These are phyloP conservation scores for Gentiana straminea DNA, from an alignment of 257 asterid genomes.

Conservation along the genomic window DNA sequence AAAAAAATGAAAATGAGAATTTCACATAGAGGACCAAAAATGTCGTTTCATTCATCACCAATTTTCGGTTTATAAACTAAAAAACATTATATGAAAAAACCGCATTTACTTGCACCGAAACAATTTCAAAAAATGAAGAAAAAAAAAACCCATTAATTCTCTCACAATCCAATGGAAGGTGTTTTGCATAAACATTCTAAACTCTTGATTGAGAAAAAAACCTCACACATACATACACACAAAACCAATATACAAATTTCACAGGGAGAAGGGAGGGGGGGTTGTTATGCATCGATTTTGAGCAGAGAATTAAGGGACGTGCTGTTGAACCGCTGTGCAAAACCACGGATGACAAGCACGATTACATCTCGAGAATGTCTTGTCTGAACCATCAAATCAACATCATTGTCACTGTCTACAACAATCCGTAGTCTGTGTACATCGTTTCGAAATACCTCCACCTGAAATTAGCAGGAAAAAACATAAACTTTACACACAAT, in stretches of 20 bases:
- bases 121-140: too few species aligned
- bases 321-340: slow-evolving; percentile 90
- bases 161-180: background rate
- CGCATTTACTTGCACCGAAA: too few species aligned
- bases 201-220: background rate
- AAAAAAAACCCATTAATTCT: too few species aligned
- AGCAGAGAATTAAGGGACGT: slow-evolving; percentile 92
- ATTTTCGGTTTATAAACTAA: too few species aligned
- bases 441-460: slow-evolving; percentile 82
- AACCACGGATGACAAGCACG: slow-evolving; percentile 82
- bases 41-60: too few species aligned
- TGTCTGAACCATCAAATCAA: slow-evolving; percentile 89
- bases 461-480: slow-evolving; percentile 27
- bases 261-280: background rate
- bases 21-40: too few species aligned
- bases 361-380: slow-evolving; percentile 86
- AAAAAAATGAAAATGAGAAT: too few species aligned
- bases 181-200: too few species aligned
- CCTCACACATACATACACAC: background rate
- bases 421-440: slow-evolving; percentile 89
- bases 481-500: too few species aligned
- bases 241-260: slow-evolving; percentile 1
- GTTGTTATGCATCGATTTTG: slow-evolving; percentile 51
- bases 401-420: slow-evolving; percentile 89
- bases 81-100: too few species aligned